Percentiles rank a stretch among this genome's conserved stretches.
Evolutionary conservation across 164 flowering plant species (phyloP).

Genomic region (Nymphaea thermarum): DNA sequence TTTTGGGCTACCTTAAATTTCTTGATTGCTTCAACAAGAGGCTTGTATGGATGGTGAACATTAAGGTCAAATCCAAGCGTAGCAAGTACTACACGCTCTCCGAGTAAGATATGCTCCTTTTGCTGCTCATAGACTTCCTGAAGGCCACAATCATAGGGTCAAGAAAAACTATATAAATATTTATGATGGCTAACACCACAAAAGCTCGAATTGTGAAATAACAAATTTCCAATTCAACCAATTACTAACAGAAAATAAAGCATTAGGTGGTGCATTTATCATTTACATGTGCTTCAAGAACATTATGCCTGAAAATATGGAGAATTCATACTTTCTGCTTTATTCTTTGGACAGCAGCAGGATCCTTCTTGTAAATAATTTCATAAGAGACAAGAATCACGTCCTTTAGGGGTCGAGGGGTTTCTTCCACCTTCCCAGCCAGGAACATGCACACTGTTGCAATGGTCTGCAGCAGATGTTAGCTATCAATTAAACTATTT

Average conservation of each 20-base stretch:
- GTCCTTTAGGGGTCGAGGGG: slow-evolving; percentile 72
- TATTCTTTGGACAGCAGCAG: slow-evolving; percentile 56
- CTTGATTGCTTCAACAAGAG: slow-evolving; percentile 77
- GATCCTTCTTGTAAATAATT: slow-evolving; percentile 65
- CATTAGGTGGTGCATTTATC: background rate
- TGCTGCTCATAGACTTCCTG: slow-evolving; percentile 84
- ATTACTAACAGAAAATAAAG: background rate
- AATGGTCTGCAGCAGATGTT: slow-evolving; percentile 34
- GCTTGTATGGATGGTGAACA: slow-evolving; percentile 79
- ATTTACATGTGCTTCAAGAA: background rate
- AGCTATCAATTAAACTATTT: background rate
- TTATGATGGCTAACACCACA: background rate
- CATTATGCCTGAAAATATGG: background rate
- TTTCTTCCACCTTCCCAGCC: slow-evolving; percentile 85
- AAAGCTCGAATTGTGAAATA: no score
- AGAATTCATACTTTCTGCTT: slow-evolving; percentile 51
- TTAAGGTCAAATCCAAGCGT: slow-evolving; percentile 77
- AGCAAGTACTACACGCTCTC: slow-evolving; percentile 79
- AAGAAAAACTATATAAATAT: background rate
- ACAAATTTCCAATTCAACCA: background rate
- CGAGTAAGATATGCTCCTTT: slow-evolving; percentile 59
- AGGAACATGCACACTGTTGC: slow-evolving; percentile 84
- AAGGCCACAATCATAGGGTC: slow-evolving; percentile 8
- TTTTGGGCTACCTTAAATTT: slow-evolving; percentile 75
- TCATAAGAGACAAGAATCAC: slow-evolving; percentile 70